Percentiles rank a stretch among this genome's conserved stretches.
These are phyloP conservation scores for Xylaria hypoxylon DNA, from an alignment of 2,329 filamentous ascomycete genomes.

Conservation along the genomic window DNA sequence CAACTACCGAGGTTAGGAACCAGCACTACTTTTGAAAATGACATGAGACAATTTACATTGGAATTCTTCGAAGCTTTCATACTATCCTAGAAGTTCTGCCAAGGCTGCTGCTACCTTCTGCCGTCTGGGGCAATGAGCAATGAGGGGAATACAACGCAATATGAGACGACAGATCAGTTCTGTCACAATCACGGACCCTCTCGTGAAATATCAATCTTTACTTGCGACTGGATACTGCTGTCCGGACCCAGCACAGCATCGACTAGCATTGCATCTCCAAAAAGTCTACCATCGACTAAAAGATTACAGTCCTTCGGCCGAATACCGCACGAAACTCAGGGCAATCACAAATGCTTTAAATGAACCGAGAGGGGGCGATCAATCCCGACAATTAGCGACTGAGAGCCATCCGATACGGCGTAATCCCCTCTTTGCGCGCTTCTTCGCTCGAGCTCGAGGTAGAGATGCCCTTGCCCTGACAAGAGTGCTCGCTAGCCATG, in stretches of 20 bases:
- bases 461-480: conserved; percentile 74
- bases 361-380: conserved; percentile 48
- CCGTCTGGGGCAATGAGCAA: neutral
- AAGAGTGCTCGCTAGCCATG: conserved; percentile 74
- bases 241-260: conserved; percentile 78
- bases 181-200: conserved; percentile 75
- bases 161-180: conserved; percentile 56
- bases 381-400: conserved; percentile 59
- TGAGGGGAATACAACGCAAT: conserved; percentile 22
- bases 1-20: no score
- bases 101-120: neutral
- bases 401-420: conserved; percentile 67
- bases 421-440: conserved; percentile 69
- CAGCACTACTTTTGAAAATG: no score
- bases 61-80: neutral
- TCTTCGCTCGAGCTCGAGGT: conserved; percentile 67
- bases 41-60: neutral
- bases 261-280: conserved; percentile 79
- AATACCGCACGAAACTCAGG: conserved; percentile 74
- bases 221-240: conserved; percentile 73
- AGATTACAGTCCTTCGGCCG: conserved; percentile 78
- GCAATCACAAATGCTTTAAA: conserved; percentile 66
- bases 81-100: neutral
- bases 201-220: conserved; percentile 80
- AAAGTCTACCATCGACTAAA: conserved; percentile 81